A percentile compares a stretch with the other conserved stretches of the same genome.
These are phyloP conservation scores for Cytospora schulzeri DNA, from an alignment of 2,329 filamentous ascomycete genomes.

Conservation along the genomic window DNA sequence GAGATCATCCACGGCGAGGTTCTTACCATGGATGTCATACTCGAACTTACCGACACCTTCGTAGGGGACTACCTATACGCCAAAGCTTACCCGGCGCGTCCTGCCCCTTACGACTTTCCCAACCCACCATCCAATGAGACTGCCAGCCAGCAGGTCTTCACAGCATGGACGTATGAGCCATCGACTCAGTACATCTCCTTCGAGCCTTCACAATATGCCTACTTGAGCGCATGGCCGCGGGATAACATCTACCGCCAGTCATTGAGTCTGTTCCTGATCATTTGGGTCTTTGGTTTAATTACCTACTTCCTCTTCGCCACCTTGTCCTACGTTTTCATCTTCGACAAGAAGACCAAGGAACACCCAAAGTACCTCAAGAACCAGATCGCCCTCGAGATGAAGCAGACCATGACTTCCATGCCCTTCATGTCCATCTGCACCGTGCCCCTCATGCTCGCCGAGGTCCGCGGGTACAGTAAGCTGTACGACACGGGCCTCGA, in stretches of 20 bases:
- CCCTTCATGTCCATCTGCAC: constrained; percentile 84
- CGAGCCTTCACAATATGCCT: constrained; percentile 74
- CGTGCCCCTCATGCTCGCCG: constrained; percentile 76
- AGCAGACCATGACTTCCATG: constrained; percentile 74
- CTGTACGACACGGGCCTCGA: constrained; percentile 81
- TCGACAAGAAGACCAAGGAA: constrained; percentile 84
- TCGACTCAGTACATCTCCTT: constrained; percentile 71
- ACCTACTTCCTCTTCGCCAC: constrained; percentile 85
- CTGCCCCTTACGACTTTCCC: constrained; percentile 55
- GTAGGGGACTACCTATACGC: constrained; percentile 81
- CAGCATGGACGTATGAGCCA: constrained; percentile 70
- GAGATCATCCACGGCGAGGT: background rate
- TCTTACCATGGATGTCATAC: constrained; percentile 81
- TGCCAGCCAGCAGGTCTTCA: constrained; percentile 50
- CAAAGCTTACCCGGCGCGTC: constrained; percentile 62
- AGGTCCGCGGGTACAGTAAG: constrained; percentile 82
- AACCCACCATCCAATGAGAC: constrained; percentile 57
- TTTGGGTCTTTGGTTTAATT: constrained; percentile 82
- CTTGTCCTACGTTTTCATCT: constrained; percentile 84
- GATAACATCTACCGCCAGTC: constrained; percentile 78
- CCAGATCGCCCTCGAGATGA: constrained; percentile 84
- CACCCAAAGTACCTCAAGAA: constrained; percentile 96
- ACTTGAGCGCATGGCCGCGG: constrained; percentile 74
- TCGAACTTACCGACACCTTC: constrained; percentile 82
- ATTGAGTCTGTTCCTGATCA: constrained; percentile 77